These are phyloP conservation scores for Scheffersomyces quercinus DNA, from an alignment of 1,139 yeast species.

Conservation along the genomic window DNA sequence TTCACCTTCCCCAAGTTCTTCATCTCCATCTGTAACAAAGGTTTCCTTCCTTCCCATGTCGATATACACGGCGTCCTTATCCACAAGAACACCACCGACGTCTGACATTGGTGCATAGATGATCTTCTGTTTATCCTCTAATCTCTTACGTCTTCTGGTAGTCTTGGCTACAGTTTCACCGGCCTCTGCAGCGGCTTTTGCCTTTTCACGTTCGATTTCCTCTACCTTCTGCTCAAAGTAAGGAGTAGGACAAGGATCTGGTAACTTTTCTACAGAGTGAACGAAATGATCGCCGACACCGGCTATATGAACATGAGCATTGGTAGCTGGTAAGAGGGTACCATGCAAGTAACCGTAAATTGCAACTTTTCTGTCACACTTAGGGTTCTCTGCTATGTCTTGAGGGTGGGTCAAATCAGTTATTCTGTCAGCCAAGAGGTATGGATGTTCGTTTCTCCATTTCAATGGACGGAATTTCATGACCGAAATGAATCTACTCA, in stretches of 20 bases:
- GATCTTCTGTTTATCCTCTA: slow-evolving; percentile 90
- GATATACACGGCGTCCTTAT: slow-evolving; percentile 95
- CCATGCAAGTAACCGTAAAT: slow-evolving; percentile 95
- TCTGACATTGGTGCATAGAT: slow-evolving; percentile 99
- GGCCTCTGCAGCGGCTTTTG: slow-evolving; percentile 59
- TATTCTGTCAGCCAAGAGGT: slow-evolving; percentile 84
- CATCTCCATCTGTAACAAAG: slow-evolving; percentile 60
- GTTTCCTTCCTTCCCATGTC: slow-evolving; percentile 71
- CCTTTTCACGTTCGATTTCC: slow-evolving; percentile 70
- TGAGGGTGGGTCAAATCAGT: slow-evolving; percentile 97
- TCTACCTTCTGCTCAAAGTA: slow-evolving; percentile 83
- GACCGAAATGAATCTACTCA: slow-evolving; percentile 90
- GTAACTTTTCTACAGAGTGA: slow-evolving; percentile 77
- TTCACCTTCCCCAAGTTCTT: slow-evolving; percentile 78
- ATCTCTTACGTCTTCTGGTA: slow-evolving; percentile 75
- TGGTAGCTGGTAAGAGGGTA: slow-evolving; percentile 72
- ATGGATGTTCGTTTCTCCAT: slow-evolving; percentile 99
- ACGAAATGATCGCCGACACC: slow-evolving; percentile 92
- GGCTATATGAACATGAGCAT: slow-evolving; percentile 87
- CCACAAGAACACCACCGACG: slow-evolving; percentile 96
- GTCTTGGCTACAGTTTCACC: slow-evolving; percentile 59
- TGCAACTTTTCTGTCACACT: slow-evolving; percentile 86
- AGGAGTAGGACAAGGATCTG: slow-evolving; percentile 99
- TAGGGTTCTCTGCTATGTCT: slow-evolving; percentile 70
- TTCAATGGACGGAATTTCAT: slow-evolving; percentile 98